These are phyloP conservation scores for Arabidopsis thaliana DNA, from an alignment of 345 rosid species.

Conservation along the genomic window DNA sequence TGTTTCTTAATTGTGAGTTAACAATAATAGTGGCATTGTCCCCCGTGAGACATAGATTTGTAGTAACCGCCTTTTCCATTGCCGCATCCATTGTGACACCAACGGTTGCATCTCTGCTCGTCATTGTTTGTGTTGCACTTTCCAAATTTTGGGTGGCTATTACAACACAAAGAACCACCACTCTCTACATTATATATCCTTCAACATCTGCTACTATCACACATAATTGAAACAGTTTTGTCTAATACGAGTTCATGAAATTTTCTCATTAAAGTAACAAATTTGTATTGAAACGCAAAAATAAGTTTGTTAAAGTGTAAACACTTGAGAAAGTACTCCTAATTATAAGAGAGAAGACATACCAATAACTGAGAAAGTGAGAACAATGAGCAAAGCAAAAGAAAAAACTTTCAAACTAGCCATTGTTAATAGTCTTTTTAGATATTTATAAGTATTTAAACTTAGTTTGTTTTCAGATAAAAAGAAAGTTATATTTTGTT, in stretches of 20 bases:
- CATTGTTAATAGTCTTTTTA: slow-evolving; percentile 12
- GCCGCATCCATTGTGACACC: slow-evolving; percentile 25
- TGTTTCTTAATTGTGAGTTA: background rate
- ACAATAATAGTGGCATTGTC: slow-evolving; percentile 30
- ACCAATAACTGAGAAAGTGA: slow-evolving; percentile 13
- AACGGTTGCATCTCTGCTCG: slow-evolving; percentile 20
- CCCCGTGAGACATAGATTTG: slow-evolving; percentile 13
- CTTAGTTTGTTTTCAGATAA: too few relatives aligned
- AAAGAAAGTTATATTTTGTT: too few relatives aligned
- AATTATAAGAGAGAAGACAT: background rate
- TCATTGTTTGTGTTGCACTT: slow-evolving; percentile 25
- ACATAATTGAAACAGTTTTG: background rate
- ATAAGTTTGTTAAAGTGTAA: background rate
- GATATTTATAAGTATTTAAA: background rate
- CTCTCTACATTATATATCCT: background rate
- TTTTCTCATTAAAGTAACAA: background rate
- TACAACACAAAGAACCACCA: slow-evolving; percentile 30
- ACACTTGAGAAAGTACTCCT: background rate
- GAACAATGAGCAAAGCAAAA: slow-evolving; percentile 24
- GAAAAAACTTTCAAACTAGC: slow-evolving; percentile 23
- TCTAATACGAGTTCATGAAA: background rate
- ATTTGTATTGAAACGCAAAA: too few relatives aligned
- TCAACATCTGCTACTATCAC: slow-evolving; percentile 9
- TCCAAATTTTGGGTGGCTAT: slow-evolving; percentile 36
- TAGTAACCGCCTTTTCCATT: slow-evolving; percentile 23